Conservation (phyloP, 345 rosid genomes). For the Populus pruinosa region DNA sequence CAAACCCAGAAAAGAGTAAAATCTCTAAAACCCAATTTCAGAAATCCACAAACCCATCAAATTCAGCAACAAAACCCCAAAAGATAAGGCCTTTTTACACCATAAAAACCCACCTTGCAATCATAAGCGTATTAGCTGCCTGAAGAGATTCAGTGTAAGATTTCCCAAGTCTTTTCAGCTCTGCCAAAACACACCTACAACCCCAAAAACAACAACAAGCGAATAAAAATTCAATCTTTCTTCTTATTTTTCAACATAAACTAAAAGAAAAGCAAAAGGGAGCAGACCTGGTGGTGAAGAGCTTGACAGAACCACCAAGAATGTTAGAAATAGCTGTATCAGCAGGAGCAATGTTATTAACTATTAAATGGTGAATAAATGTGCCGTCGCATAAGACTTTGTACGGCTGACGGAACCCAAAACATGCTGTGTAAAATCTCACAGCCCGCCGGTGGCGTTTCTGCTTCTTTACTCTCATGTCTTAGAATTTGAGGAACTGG, state of each 20-base stretch:
- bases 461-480: conserved; percentile 81
- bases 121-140: conserved; percentile 51
- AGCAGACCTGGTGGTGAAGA: conserved; percentile 73
- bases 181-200: conserved; percentile 64
- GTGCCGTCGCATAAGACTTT: conserved; percentile 87
- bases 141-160: conserved; percentile 51
- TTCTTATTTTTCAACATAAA: not conserved
- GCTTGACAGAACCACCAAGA: conserved; percentile 72
- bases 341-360: conserved; percentile 52
- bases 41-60: not conserved
- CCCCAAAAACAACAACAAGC: not conserved
- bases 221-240: not conserved
- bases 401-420: conserved; percentile 72
- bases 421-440: conserved; percentile 67
- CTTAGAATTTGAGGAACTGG: not conserved
- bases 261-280: not conserved
- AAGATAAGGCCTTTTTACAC: not conserved
- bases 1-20: not conserved
- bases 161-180: conserved; percentile 67
- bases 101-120: conserved; percentile 47
- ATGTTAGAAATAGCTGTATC: conserved; percentile 59
- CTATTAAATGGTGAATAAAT: conserved; percentile 65
- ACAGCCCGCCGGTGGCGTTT: conserved; percentile 72
- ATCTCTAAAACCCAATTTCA: no score
- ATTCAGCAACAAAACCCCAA: not conserved